Conservation (phyloP, 805 yeast species). For the Ogataea pignaliae region DNA sequence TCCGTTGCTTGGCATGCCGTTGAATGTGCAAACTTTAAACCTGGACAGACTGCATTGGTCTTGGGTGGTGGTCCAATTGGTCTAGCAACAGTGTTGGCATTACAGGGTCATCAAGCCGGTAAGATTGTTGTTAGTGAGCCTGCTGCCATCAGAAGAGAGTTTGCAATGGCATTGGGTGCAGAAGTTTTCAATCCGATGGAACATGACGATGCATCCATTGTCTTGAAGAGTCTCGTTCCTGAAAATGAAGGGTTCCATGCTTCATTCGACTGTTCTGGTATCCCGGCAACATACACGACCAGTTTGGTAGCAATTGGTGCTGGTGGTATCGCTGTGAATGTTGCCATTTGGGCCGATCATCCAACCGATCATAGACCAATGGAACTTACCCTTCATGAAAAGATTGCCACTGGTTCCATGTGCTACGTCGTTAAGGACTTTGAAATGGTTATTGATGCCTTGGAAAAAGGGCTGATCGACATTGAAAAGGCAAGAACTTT, state of each 20-base stretch:
- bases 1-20: conserved; percentile 60
- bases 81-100: conserved; percentile 48
- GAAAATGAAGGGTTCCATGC: conserved; percentile 43
- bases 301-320: conserved; percentile 46
- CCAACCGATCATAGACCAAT: conserved; percentile 49
- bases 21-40: conserved; percentile 37
- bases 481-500: conserved; percentile 39
- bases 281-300: conserved; percentile 48
- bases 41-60: conserved; percentile 44
- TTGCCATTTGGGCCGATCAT: conserved; percentile 60
- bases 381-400: conserved; percentile 53
- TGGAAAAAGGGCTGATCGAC: conserved; percentile 42
- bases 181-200: conserved; percentile 40
- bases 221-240: conserved; percentile 34
- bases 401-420: conserved; percentile 54
- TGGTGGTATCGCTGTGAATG: conserved; percentile 56
- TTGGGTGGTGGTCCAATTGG: conserved; percentile 61
- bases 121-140: conserved; percentile 57
- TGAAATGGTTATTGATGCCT: conserved; percentile 48
- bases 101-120: conserved; percentile 44
- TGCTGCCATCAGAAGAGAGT: conserved; percentile 54
- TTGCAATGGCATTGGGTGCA: conserved; percentile 47
- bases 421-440: conserved; percentile 57
- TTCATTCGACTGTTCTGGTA: conserved; percentile 52
- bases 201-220: conserved; percentile 34